Conservation (phyloP, 495 filamentous ascomycete species). For the Lindgomyces ingoldianus region DNA sequence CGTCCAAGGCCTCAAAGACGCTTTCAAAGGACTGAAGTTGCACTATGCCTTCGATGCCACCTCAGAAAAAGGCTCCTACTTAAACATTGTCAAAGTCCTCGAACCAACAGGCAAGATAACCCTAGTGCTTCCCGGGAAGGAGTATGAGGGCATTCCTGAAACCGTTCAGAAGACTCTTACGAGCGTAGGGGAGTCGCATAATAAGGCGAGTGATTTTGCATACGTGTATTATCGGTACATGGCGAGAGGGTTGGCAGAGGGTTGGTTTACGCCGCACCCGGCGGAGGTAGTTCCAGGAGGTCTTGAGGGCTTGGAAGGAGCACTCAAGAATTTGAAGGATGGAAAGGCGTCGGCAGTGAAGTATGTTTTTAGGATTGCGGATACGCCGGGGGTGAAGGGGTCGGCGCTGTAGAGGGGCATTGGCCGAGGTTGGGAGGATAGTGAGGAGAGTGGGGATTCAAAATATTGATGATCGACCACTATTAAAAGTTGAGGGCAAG, state of each 20-base stretch:
- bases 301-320: slow-evolving; percentile 55
- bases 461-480: too few species aligned
- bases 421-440: too few species aligned
- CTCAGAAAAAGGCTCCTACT: slow-evolving; percentile 54
- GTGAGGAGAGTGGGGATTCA: too few species aligned
- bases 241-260: slow-evolving; percentile 54
- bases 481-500: too few species aligned
- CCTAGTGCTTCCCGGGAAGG: slow-evolving; percentile 52
- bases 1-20: slow-evolving; percentile 53
- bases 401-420: neutral
- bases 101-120: slow-evolving; percentile 54
- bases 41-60: slow-evolving; percentile 63
- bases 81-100: slow-evolving; percentile 53
- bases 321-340: slow-evolving; percentile 56
- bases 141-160: slow-evolving; percentile 39
- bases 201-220: slow-evolving; percentile 57
- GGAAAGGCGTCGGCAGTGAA: slow-evolving; percentile 69
- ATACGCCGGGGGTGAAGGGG: slow-evolving; percentile 51
- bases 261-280: slow-evolving; percentile 65
- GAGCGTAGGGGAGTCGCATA: slow-evolving; percentile 56
- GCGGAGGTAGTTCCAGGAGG: slow-evolving; percentile 62
- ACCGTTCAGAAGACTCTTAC: slow-evolving; percentile 36
- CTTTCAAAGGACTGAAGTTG: slow-evolving; percentile 44
- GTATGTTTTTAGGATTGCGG: slow-evolving; percentile 67
- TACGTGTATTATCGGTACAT: slow-evolving; percentile 58